Evolutionary conservation across 202 grass and related monocot species (phyloP), one percentile per base, ranked within the genome.

Genomic region (Brachypodium distachyon): DNA sequence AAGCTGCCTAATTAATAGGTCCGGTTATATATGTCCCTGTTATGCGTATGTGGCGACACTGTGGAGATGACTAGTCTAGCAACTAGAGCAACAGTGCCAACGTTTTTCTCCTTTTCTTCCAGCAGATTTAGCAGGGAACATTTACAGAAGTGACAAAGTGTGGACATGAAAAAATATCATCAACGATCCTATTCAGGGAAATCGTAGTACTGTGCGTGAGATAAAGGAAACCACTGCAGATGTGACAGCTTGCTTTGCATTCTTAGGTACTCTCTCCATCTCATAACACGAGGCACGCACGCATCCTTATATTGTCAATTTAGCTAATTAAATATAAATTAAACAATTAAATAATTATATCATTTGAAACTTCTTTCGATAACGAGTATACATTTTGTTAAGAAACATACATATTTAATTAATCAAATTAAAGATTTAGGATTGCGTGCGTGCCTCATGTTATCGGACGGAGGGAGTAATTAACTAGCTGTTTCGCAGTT

Each of bases 11-110:
- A n/a, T 44, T 76, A 40, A 21, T 12, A 12, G 1, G 13, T 25
- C n/a, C n/a, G n/a, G 37, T 12, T 12, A 55, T 54, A n/a, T 33
- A 66, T 82, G 80, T 76, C 21, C 80, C 38, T 52, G 11, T 42
- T 56, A 61, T 33, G 66, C 17, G 32, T 17, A 60, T 18, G 62
- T 40, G 22, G 33, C 37, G 22, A 58, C 53, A 41, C 11, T 57
- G 34, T 52, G n/a, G n/a, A n/a, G n/a, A n/a, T n/a, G 47, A 9
- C 13, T 25, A 72, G 38, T 67, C 38, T 7, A 8, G 9, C 6
- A n/a, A n/a, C n/a, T n/a, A 4, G 17, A 68, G 27, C 27, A 70
- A 33, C 19, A 8, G 19, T 1, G 47, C 11, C 68, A 14, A 21
- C 21, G n/a, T 52, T 48, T 51, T 52, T 17, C 42, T 26, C 32